These are phyloP conservation scores for Capronia americana DNA, from an alignment of 2,329 filamentous ascomycete species.

Conservation along the genomic window DNA sequence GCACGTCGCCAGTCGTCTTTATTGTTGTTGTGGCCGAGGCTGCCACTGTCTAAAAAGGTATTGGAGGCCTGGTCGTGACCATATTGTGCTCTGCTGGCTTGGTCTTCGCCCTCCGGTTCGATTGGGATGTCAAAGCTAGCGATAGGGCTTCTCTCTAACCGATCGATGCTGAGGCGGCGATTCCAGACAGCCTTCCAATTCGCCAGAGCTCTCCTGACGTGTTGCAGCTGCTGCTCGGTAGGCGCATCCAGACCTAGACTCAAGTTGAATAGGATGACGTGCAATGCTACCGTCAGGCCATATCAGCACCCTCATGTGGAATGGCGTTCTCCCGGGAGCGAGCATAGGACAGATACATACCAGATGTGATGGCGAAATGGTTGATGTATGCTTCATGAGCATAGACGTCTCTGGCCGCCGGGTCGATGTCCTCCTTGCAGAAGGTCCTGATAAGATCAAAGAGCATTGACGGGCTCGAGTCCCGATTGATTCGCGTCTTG, in stretches of 20 bases:
- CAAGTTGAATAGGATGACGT: slow-evolving; percentile 15
- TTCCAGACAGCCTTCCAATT: slow-evolving; percentile 43
- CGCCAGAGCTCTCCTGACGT: slow-evolving; percentile 39
- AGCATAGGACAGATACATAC: slow-evolving; percentile 32
- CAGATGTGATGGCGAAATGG: slow-evolving; percentile 38
- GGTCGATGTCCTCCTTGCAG: slow-evolving; percentile 34
- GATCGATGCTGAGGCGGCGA: slow-evolving; percentile 36
- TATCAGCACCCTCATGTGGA: background rate
- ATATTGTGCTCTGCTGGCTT: background rate
- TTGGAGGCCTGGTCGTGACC: background rate
- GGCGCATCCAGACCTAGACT: background rate
- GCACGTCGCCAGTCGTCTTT: slow-evolving; percentile 38
- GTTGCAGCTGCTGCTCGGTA: slow-evolving; percentile 14
- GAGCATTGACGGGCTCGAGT: slow-evolving; percentile 31
- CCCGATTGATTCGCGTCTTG: slow-evolving; percentile 34
- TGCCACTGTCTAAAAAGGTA: background rate
- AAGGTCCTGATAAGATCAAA: slow-evolving; percentile 37
- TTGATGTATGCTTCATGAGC: slow-evolving; percentile 38
- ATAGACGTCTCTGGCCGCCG: slow-evolving; percentile 28
- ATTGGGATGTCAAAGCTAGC: slow-evolving; percentile 8
- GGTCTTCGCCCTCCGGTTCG: slow-evolving; percentile 4
- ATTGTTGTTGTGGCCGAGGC: background rate
- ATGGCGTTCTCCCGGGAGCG: background rate
- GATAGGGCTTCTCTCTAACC: slow-evolving; percentile 35
- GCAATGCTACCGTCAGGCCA: slow-evolving; percentile 1